A percentile compares a stretch with the other conserved stretches of the same genome.
phyloP scores from a whole-genome alignment of 768 basidiomycete genomes.

The Suillus weaverae region DNA sequence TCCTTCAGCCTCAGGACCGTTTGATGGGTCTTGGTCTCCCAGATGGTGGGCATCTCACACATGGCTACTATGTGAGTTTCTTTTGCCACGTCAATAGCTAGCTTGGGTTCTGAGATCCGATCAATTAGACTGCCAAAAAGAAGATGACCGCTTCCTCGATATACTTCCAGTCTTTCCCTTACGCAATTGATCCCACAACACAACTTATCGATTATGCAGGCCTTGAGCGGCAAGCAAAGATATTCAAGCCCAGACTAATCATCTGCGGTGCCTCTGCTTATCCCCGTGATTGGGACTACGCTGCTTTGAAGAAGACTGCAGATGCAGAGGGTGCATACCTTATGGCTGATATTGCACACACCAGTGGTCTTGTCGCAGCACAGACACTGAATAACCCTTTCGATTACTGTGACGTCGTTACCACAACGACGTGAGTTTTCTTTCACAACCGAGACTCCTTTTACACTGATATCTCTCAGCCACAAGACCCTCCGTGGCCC shows the following conservation, averaged over 20 bases:
- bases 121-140: constrained; percentile 87
- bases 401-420: constrained; percentile 95
- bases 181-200: constrained; percentile 76
- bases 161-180: constrained; percentile 99
- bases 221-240: constrained; percentile 81
- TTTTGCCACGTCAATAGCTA: not conserved
- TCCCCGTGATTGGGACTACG: constrained; percentile 98
- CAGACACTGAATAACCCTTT: constrained; percentile 90
- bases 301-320: constrained; percentile 72
- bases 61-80: constrained; percentile 86
- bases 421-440: constrained; percentile 83
- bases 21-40: constrained; percentile 99
- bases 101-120: constrained; percentile 5
- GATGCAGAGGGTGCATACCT: constrained; percentile 89
- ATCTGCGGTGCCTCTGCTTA: constrained; percentile 99
- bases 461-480: constrained; percentile 36
- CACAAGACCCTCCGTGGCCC: constrained; percentile 99
- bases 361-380: constrained; percentile 91
- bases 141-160: constrained; percentile 99
- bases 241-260: constrained; percentile 93
- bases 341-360: constrained; percentile 98
- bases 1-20: constrained; percentile 95
- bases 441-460: not conserved
- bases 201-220: constrained; percentile 88
- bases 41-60: constrained; percentile 96